A percentile compares a stretch with the other conserved stretches of the same genome.
Evolutionary conservation across 2,329 filamentous ascomycete genomes (phyloP).

Genomic region (Phoma sp.): DNA sequence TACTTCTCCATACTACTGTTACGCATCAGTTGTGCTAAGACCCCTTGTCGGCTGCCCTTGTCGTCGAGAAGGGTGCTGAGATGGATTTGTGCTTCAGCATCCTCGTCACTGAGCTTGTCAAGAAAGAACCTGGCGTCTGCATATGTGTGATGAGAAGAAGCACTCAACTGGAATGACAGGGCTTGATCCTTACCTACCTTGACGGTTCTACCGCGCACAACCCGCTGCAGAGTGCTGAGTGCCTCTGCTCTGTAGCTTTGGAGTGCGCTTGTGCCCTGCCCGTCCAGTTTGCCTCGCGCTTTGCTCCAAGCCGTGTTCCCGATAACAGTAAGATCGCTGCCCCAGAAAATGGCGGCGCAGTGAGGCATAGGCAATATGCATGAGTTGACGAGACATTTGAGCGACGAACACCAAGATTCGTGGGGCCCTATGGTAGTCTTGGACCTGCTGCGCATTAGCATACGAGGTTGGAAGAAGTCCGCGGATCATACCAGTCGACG

Average conservation of each 20-base stretch:
- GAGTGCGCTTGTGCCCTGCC: conserved; percentile 45
- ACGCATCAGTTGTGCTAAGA: conserved; percentile 41
- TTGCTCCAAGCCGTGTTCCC: conserved; percentile 53
- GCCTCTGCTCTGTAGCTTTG: conserved; percentile 44
- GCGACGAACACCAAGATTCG: conserved; percentile 44
- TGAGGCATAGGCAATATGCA: conserved; percentile 51
- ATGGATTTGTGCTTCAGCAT: conserved; percentile 30
- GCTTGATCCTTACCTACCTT: conserved; percentile 46
- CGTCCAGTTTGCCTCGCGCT: conserved; percentile 39
- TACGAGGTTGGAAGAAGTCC: neutral
- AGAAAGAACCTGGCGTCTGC: conserved; percentile 40
- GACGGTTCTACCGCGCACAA: conserved; percentile 44
- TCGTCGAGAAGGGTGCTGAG: conserved; percentile 44
- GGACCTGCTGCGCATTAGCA: conserved; percentile 28
- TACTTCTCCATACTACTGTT: conserved; percentile 29
- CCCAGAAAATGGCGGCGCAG: conserved; percentile 53
- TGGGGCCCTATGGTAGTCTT: conserved; percentile 41
- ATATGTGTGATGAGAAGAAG: neutral
- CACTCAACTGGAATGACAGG: conserved; percentile 1
- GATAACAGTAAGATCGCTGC: conserved; percentile 45
- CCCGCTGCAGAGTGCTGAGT: conserved; percentile 41
- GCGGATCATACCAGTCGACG: conserved; percentile 11
- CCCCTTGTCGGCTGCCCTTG: conserved; percentile 38
- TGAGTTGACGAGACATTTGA: conserved; percentile 40
- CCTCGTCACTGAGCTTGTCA: conserved; percentile 16